These are phyloP conservation scores for Asterella californica DNA, from an alignment of 225 moss, liverwort and hornwort genomes.

Conservation along the genomic window DNA sequence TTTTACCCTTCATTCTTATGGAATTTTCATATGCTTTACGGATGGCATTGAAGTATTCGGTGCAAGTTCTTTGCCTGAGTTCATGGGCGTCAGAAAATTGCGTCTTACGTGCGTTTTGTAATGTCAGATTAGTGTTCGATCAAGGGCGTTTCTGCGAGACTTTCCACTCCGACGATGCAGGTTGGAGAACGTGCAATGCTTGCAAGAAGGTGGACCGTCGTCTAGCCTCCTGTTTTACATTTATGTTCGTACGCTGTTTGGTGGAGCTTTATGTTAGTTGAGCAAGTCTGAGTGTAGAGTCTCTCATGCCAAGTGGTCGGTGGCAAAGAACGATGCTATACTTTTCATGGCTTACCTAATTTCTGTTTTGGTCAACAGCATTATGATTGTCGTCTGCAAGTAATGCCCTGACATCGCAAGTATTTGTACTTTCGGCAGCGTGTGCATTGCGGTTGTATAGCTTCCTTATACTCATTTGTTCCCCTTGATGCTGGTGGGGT, in stretches of 20 bases:
- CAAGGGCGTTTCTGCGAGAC: constrained; percentile 79
- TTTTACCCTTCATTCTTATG: background rate
- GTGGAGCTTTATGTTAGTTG: too few species aligned
- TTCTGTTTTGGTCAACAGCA: too few species aligned
- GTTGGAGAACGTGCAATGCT: constrained; percentile 89
- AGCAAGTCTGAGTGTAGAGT: background rate
- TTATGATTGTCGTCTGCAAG: background rate
- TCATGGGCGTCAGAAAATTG: background rate
- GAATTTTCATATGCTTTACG: too few species aligned
- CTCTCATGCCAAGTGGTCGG: too few species aligned
- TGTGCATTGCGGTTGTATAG: constrained; percentile 95
- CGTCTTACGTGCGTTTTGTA: background rate
- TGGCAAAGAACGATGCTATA: background rate
- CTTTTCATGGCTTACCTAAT: background rate
- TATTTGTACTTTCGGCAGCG: constrained; percentile 50
- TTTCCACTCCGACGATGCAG: constrained; percentile 86
- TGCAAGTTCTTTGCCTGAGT: background rate
- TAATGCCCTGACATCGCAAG: background rate
- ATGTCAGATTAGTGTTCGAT: constrained; percentile 40
- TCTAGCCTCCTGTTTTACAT: background rate
- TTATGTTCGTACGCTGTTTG: background rate
- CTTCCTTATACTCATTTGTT: constrained; percentile 65
- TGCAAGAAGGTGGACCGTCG: constrained; percentile 73
- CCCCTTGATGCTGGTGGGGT: constrained; percentile 93
- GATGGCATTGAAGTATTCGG: background rate